Conservation (phyloP, 257 asterid genomes). For the Forsythia viridissima region DNA sequence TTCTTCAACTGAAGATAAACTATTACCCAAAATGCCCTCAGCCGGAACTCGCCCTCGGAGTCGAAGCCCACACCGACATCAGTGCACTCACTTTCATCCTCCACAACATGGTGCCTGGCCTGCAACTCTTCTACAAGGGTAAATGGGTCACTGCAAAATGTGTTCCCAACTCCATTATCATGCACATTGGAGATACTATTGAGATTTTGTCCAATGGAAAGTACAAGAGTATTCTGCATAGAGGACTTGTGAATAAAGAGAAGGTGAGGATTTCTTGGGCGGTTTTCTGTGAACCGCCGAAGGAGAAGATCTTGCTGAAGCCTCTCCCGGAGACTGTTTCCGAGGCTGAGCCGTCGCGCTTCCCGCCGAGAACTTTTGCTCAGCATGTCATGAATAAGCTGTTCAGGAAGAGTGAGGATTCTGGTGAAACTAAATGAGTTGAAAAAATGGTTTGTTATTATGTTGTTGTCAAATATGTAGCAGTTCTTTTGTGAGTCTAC, state of each 20-base stretch:
- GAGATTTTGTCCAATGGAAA: conserved; percentile 87
- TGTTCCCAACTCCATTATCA: conserved; percentile 79
- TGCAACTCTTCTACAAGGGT: conserved; percentile 70
- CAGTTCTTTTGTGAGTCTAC: background rate
- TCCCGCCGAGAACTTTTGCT: conserved; percentile 71
- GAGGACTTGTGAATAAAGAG: conserved; percentile 82
- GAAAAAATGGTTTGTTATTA: background rate
- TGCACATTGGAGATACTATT: conserved; percentile 85
- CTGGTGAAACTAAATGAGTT: background rate
- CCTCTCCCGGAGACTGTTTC: conserved; percentile 76
- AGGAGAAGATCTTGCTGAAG: conserved; percentile 65
- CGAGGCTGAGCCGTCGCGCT: conserved; percentile 58
- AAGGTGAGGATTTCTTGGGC: conserved; percentile 91
- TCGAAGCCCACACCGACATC: conserved; percentile 88
- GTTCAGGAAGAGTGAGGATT: conserved; percentile 48
- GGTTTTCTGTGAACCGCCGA: conserved; percentile 83
- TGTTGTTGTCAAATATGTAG: background rate
- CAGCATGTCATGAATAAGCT: conserved; percentile 75
- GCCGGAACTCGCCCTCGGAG: conserved; percentile 93
- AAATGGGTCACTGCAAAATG: conserved; percentile 90
- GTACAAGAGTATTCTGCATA: conserved; percentile 80
- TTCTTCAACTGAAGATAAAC: conserved; percentile 81
- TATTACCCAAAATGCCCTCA: conserved; percentile 95
- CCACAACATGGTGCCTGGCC: conserved; percentile 96
- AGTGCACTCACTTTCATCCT: conserved; percentile 90